Evolutionary conservation across 2,329 filamentous ascomycete species (phyloP).

Genomic region (Colletotrichum agaves): DNA sequence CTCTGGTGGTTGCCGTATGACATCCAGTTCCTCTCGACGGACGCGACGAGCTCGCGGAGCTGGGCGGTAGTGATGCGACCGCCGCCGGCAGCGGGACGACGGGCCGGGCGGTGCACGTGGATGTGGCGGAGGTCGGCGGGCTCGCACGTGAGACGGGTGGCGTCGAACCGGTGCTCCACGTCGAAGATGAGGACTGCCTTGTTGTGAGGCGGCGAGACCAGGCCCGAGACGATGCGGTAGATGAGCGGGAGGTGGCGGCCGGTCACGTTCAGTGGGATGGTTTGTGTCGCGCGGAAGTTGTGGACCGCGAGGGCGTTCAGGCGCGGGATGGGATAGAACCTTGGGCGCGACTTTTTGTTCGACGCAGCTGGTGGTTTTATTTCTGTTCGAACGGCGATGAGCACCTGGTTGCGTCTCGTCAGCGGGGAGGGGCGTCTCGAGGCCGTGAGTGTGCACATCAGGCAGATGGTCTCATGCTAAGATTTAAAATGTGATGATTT

Average conservation of each 20-base stretch:
- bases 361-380: conserved; percentile 1
- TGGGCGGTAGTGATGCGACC: conserved; percentile 37
- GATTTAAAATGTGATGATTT: no score
- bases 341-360: conserved; percentile 36
- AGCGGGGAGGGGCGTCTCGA: conserved; percentile 38
- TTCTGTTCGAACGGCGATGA: conserved; percentile 42
- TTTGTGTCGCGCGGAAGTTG: conserved; percentile 61
- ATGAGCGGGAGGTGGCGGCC: conserved; percentile 66
- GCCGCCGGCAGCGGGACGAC: conserved; percentile 40
- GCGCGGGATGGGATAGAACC: conserved; percentile 53
- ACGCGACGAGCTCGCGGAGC: conserved; percentile 50
- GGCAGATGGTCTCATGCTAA: no score
- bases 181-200: conserved; percentile 67
- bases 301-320: conserved; percentile 59
- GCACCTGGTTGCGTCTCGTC: conserved; percentile 41
- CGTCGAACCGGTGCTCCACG: conserved; percentile 65
- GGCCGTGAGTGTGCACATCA: background rate
- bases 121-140: conserved; percentile 59
- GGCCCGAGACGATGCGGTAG: conserved; percentile 63
- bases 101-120: conserved; percentile 58
- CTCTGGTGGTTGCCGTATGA: conserved; percentile 60
- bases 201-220: conserved; percentile 58
- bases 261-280: conserved; percentile 59
- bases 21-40: conserved; percentile 57
- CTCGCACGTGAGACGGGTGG: conserved; percentile 54